A percentile compares a stretch with the other conserved stretches of the same genome.
Conservation (phyloP, 805 yeast genomes). For the Soucietia sequanensis region DNA sequence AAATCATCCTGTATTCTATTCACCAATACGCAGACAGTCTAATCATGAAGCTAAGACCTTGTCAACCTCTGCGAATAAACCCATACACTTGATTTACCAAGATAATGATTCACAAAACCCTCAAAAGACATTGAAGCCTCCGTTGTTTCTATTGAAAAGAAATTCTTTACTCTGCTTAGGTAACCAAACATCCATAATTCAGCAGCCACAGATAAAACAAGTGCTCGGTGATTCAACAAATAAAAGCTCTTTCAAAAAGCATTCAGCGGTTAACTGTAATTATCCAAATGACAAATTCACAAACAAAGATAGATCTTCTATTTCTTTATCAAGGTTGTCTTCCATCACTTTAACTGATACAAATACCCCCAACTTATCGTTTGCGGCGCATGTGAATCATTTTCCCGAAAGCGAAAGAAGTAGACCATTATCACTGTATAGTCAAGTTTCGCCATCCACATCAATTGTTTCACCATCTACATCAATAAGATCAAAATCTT, state of each 20-base stretch:
- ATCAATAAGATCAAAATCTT: not conserved
- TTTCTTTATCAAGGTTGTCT: slow-evolving; percentile 1
- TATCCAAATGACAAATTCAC: not conserved
- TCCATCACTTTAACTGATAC: slow-evolving; percentile 11
- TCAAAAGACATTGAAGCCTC: slow-evolving; percentile 5
- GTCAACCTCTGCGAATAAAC: not conserved
- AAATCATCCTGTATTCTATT: slow-evolving; percentile 29
- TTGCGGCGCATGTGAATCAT: not conserved
- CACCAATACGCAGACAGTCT: slow-evolving; percentile 15
- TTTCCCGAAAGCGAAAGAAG: not conserved
- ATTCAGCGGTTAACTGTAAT: no score
- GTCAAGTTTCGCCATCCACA: not conserved
- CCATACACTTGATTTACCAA: no score
- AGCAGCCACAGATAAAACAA: no score
- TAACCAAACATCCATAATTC: not conserved
- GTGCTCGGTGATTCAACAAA: no score
- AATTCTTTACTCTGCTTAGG: not conserved
- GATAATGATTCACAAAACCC: not conserved
- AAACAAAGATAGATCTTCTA: slow-evolving; percentile 2
- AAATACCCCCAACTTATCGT: slow-evolving; percentile 18
- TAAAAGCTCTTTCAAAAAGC: no score
- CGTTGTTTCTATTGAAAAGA: slow-evolving; percentile 6
- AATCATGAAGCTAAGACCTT: not conserved
- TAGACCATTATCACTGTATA: not conserved
- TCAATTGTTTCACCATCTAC: not conserved